Base-by-base conservation (phyloP, 75 land plant genomes). In the Sequoia sempervirens region DNA sequence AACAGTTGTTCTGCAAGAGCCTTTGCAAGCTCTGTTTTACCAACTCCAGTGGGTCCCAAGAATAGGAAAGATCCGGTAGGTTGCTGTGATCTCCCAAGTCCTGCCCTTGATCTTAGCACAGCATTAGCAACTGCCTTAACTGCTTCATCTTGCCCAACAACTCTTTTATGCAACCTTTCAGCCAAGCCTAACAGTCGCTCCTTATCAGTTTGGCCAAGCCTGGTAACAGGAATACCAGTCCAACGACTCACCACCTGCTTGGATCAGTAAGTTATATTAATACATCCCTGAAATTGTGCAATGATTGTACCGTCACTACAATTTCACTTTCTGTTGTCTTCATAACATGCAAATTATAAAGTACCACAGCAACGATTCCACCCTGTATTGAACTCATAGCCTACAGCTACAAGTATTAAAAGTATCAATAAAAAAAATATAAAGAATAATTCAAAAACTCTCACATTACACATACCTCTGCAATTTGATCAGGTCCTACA, bases 1-100 rank as follows among this genome's bases (percentile, higher is more conserved):
- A 97, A 97, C 20, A 97, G 89, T 56, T 97, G 99, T 82, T 96
- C 98, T 73, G 99, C 99, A 47, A 97, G 89, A 54, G 99, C 98
- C 86, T 97, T 97, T 3, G 99, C 99, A 52, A 97, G 95, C 89
- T 97, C 99, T 1, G 99, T 96, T 84, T 97, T 97, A 17, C 99
- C 99, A 85, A 97, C 99, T 78, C 99, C 99, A 73, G 98, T 96
- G 5, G 99, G 99, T 47, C 99, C 99, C 86, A 97, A 82, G 90
- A 97, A 97, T 6, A 97, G 90, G 86, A 97, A 97, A 15, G 99
- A 97, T 0, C 99, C 99, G 64, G 91, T 93, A 0, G 98, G 98
- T 47, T 96, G 99, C 46, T 94, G 98, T 2, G 90, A 92, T 81
- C 99, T 85, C 20, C 96, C 96, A 3, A 97, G 80, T 28, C 99